Percentiles rank a stretch among this genome's conserved stretches.
Evolutionary conservation across 148 eudicot species (phyloP).

Genomic region (Gaultheria prostrata): DNA sequence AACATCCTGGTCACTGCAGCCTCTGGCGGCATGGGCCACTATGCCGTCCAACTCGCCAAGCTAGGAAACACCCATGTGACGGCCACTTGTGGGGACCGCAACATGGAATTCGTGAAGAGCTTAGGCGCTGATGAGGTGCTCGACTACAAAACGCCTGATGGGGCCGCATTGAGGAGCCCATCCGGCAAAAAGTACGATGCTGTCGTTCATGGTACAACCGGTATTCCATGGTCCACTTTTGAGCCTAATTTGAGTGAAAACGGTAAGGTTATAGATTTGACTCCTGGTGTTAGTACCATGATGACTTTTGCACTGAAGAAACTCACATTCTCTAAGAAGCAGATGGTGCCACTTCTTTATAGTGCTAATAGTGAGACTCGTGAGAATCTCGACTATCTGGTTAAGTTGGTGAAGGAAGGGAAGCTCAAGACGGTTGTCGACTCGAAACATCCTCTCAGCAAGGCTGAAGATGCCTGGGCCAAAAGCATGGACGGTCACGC

Average conservation of each 20-base stretch:
- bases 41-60: constrained; percentile 62
- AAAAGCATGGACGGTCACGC: constrained; percentile 56
- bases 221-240: constrained; percentile 53
- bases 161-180: constrained; percentile 56
- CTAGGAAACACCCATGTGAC: constrained; percentile 52
- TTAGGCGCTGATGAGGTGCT: constrained; percentile 61
- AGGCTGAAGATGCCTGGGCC: constrained; percentile 64
- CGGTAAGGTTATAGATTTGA: constrained; percentile 54
- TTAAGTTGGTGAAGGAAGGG: constrained; percentile 51
- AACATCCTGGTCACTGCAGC: constrained; percentile 54
- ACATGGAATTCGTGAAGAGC: constrained; percentile 46
- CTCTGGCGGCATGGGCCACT: constrained; percentile 57
- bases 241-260: constrained; percentile 41
- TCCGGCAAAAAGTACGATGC: constrained; percentile 52
- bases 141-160: constrained; percentile 52
- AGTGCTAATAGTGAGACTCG: constrained; percentile 19
- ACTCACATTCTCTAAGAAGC: constrained; percentile 50
- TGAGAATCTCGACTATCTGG: constrained; percentile 38
- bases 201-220: constrained; percentile 40
- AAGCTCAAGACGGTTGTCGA: constrained; percentile 50
- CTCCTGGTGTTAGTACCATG: constrained; percentile 29
- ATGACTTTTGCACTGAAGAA: constrained; percentile 39
- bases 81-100: constrained; percentile 60
- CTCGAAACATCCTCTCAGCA: constrained; percentile 41
- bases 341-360: constrained; percentile 37